These are phyloP conservation scores for Fusarium sp. DNA, from an alignment of 2,329 filamentous ascomycete species.

Conservation along the genomic window DNA sequence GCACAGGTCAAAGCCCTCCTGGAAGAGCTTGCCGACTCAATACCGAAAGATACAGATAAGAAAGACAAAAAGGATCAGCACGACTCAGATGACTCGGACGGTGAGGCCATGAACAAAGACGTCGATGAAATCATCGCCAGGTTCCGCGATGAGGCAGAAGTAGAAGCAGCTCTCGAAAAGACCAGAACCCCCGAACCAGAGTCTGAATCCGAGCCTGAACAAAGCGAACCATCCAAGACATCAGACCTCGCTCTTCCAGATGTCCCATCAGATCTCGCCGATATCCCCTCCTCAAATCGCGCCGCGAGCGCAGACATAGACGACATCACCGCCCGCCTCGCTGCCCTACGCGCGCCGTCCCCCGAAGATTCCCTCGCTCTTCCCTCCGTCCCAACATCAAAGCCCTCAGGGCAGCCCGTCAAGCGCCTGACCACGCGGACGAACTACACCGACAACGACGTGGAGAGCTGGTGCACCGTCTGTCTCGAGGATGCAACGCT, in stretches of 20 bases:
- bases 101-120: constrained; percentile 61
- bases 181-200: constrained; percentile 22
- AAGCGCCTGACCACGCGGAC: constrained; percentile 56
- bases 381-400: constrained; percentile 64
- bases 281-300: constrained; percentile 49
- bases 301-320: constrained; percentile 51
- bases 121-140: constrained; percentile 60
- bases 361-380: constrained; percentile 55
- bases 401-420: constrained; percentile 58
- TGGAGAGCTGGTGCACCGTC: constrained; percentile 83
- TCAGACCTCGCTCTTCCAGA: constrained; percentile 58
- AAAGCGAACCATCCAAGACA: constrained; percentile 9
- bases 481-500: constrained; percentile 83
- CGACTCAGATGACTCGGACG: constrained; percentile 62
- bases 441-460: constrained; percentile 75
- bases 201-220: constrained; percentile 19
- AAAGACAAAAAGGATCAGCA: constrained; percentile 4
- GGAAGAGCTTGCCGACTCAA: constrained; percentile 53
- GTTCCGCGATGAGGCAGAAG: constrained; percentile 60
- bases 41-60: constrained; percentile 46
- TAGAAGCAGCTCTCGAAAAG: constrained; percentile 47
- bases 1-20: constrained; percentile 54
- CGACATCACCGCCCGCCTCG: constrained; percentile 65
- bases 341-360: constrained; percentile 60
- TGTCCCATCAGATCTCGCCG: constrained; percentile 60